Base-by-base conservation (phyloP, 805 yeast genomes). In the Yueomyces sp. region DNA sequence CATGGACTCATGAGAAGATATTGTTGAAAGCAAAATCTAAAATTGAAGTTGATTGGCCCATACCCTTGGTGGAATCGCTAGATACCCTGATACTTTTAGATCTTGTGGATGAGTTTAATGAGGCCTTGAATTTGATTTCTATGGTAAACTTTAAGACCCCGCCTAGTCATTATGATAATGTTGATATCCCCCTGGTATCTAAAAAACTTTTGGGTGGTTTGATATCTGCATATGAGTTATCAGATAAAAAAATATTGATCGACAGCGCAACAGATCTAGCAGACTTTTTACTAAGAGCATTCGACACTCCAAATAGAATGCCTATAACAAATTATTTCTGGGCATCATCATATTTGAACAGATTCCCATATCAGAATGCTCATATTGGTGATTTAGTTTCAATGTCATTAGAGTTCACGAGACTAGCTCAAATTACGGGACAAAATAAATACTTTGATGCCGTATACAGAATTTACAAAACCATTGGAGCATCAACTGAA, bases 251-350 rank as follows among this genome's bases (percentile, higher is more conserved):
- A 12, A 52, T 72, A 5, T 45, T 62, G 5, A 44, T 62, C 6
- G 41, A 39, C 1, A 64, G 68, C 47, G 74, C 78, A 1, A 58
- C 58, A 28, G 69, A 70, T 29, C 52, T 76, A 12, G 80, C 70
- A 1, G 70, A 72, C 41, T 61, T 74, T 43, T 54, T 75, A 33
- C 50, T 76, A 50, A 72, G 74, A 27, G 70, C 79, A 0, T 77
- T 74, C 50, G 81, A 77, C 48, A 75, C 81, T 0, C 79, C 79
- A 12, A 74, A 75, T 49, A 62, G 72, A 39, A 63, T 77, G 61
- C 82, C 82, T 3, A 45, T 71, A 7, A 50, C 72, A 26, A 65
- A 62, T 43, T 74, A 64, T 49, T 58, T 63, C 11, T 73, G 77
- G 71, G 55, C 59, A 29, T 59, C 65, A 3, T 53, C 53, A 26